Conservation (phyloP, 2,329 filamentous ascomycete species). For the Intubia oerlemansii region DNA sequence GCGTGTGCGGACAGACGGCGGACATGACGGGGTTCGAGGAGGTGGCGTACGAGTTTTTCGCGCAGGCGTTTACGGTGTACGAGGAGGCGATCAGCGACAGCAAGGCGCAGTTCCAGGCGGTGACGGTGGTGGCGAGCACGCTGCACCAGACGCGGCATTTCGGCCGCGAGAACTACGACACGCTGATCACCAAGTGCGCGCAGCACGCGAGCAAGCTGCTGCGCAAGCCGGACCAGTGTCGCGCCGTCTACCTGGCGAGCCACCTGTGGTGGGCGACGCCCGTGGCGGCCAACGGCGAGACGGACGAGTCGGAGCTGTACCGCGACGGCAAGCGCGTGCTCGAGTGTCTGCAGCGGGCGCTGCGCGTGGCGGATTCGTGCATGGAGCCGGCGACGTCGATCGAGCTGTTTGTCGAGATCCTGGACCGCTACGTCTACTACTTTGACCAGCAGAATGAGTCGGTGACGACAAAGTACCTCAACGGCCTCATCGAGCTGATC, state of each 20-base stretch:
- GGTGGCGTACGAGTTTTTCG: conserved; percentile 94
- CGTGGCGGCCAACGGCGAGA: conserved; percentile 52
- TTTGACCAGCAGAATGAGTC: conserved; percentile 98
- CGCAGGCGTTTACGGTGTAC: conserved; percentile 94
- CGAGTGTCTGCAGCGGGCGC: conserved; percentile 84
- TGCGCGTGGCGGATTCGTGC: conserved; percentile 91
- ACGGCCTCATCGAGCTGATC: conserved; percentile 93
- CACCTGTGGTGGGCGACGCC: conserved; percentile 97
- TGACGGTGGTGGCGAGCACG: conserved; percentile 79
- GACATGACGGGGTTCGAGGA: conserved; percentile 86
- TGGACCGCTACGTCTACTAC: conserved; percentile 97
- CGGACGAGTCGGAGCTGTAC: conserved; percentile 77
- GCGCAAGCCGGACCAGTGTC: conserved; percentile 94
- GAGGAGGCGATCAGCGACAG: conserved; percentile 93
- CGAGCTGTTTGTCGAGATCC: conserved; percentile 92
- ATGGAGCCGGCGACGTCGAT: conserved; percentile 98
- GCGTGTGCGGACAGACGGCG: conserved; percentile 78
- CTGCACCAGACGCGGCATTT: conserved; percentile 81
- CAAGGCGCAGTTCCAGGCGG: conserved; percentile 91
- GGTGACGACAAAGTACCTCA: conserved; percentile 94
- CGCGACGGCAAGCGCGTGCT: conserved; percentile 93
- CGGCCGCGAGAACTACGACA: conserved; percentile 94
- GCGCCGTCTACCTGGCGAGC: conserved; percentile 87
- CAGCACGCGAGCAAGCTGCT: conserved; percentile 91
- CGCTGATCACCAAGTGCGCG: conserved; percentile 91